Evolutionary conservation across 2,329 filamentous ascomycete genomes (phyloP), one percentile per base, ranked within the genome.

Genomic region (Neoarthrinium moseri): DNA sequence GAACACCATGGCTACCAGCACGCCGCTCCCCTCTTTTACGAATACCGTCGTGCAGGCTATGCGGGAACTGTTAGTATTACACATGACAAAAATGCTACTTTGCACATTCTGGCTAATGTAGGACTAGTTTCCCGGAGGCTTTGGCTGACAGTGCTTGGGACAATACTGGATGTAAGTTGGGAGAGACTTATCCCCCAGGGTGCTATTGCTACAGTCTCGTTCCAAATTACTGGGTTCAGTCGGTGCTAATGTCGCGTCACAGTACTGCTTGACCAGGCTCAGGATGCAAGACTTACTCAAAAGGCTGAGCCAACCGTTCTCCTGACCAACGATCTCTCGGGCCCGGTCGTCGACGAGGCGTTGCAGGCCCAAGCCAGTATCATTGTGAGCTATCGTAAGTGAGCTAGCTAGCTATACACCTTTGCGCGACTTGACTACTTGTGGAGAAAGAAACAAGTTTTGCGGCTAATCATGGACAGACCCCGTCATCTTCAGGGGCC

Each of bases 131-230:
- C 63, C 94, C 94, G 0, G 89, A 95, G 62, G 83, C 83, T 49
- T 75, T 96, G 33, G 94, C 94, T 8, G 94, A 97, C 63, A 86
- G 85, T 56, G 84, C 87, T 54, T 99, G 91, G 79, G 94, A 99
- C 65, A 99, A 99, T 62, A 96, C 95, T n/a, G 94, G 94, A 46
- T 54, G 62, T 64, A 49, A 51, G 57, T 35, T n/a, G 11, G 21
- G 5, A 17, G n/a, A n/a, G n/a, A n/a, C n/a, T n/a, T n/a, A n/a
- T n/a, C n/a, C n/a, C n/a, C n/a, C n/a, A n/a, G n/a, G n/a, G n/a
- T n/a, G n/a, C n/a, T n/a, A n/a, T n/a, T n/a, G n/a, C n/a, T 17
- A 17, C 23, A 3, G 18, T 37, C 15, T 43, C 21, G 22, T 32
- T 27, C 21, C 26, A 2, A 4, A 6, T 1, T 10, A 15, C 20